Evolutionary conservation across 495 filamentous ascomycete species (phyloP), one percentile per base, ranked within the genome.

Genomic region (Talaromyces nanjingensis): DNA sequence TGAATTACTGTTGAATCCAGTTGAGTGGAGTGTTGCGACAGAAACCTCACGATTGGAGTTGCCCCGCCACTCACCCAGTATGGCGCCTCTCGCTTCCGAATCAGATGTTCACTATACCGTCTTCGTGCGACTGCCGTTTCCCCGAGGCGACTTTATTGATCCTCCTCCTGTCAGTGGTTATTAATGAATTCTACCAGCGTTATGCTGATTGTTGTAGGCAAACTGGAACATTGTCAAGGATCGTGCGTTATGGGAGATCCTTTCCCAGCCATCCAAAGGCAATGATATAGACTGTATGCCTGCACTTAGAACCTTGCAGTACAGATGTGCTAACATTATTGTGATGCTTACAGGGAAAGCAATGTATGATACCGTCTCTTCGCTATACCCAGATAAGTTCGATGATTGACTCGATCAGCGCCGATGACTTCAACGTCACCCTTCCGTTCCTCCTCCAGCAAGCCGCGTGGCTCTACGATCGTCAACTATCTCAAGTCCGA

Each of bases 401-500:
- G 56, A 31, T 49, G 53, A 18, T 42, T 73, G 65, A 62, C 37
- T 20, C 29, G 7, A 65, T 6, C 64, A 90, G 87, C 55, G 84
- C 87, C 22, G 74, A 80, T 27, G 76, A 79, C 45, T 89, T 90
- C 72, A 77, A 89, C 59, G 94, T 97, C 42, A 87, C 90, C 12
- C 83, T 92, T 27, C 83, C 92, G 25, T 98, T 98, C 71, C 79
- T 98, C 7, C 86, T 97, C 5, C 93, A 97, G 72, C 91, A 98
- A 73, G 91, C 91, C 65, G 91, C 91, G 76, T 97, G 92, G 88
- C 86, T 97, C 2, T 96, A 96, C 69, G 92, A 98, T 75, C 85
- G 89, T 52, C 91, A 98, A 74, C 80, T 96, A 6, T 88, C 89
- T 0, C 89, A 96, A 72, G 89, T 97, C 39, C 86, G 90, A 67